phyloP scores from a whole-genome alignment of 1,284 basidiomycete genomes.

The Cryptococcus depauperatus region DNA sequence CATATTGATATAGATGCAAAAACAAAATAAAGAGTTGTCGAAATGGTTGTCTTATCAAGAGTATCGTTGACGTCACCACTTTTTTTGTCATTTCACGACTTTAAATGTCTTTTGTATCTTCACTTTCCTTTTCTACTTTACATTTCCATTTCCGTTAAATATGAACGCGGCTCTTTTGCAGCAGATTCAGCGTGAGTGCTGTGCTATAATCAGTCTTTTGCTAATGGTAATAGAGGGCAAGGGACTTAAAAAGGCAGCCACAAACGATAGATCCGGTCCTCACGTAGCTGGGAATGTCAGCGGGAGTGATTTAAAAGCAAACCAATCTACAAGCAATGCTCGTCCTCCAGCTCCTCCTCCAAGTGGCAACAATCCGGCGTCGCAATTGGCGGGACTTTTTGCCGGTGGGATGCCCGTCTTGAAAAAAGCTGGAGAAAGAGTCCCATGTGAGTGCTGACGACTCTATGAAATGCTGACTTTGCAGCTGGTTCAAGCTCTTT shows the following conservation, averaged over 20 bases:
- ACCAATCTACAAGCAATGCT: slow-evolving; percentile 73
- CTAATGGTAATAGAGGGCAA: slow-evolving; percentile 53
- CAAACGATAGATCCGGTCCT: slow-evolving; percentile 73
- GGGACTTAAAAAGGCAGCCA: slow-evolving; percentile 68
- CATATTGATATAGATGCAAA: neutral
- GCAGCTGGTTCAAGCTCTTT: slow-evolving; percentile 16
- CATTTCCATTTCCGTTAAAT: neutral
- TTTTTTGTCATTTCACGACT: neutral
- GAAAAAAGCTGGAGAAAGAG: slow-evolving; percentile 58
- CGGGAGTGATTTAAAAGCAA: slow-evolving; percentile 71
- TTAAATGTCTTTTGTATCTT: neutral
- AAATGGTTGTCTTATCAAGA: neutral
- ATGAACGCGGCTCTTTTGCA: slow-evolving; percentile 40
- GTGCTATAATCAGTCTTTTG: neutral
- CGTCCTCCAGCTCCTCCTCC: slow-evolving; percentile 48
- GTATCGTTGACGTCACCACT: neutral
- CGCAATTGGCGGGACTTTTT: slow-evolving; percentile 75
- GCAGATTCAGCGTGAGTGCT: slow-evolving; percentile 36
- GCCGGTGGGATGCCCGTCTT: slow-evolving; percentile 85
- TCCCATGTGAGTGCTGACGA: slow-evolving; percentile 3
- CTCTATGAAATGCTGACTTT: neutral
- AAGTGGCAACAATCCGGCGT: slow-evolving; percentile 39
- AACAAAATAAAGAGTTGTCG: neutral
- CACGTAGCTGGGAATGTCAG: slow-evolving; percentile 49
- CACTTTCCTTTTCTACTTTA: neutral